A percentile compares a stretch with the other conserved stretches of the same genome.
Evolutionary conservation across 2,329 filamentous ascomycete genomes (phyloP).

Genomic region (Penicillium paneum): DNA sequence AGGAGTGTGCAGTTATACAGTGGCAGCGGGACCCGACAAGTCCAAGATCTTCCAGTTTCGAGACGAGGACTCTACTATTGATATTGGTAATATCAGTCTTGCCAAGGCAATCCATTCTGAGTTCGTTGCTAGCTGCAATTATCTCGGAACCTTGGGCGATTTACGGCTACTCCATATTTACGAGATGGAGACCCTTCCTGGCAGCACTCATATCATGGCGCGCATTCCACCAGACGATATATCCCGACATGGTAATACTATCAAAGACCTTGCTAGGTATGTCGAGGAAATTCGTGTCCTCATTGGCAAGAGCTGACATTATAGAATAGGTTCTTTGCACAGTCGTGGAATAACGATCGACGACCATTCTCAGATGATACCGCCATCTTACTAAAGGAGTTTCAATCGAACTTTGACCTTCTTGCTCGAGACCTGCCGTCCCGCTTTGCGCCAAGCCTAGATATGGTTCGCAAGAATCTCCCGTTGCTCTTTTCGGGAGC

Average conservation of each 20-base stretch:
- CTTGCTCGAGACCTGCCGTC: conserved; percentile 11
- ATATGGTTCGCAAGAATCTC: conserved; percentile 11
- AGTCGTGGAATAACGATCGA: conserved; percentile 17
- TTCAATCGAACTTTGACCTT: conserved; percentile 7
- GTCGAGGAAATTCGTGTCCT: neutral
- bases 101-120: conserved; percentile 11
- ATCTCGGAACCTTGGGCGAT: conserved; percentile 11
- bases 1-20: conserved; percentile 14
- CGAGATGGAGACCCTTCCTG: conserved; percentile 17
- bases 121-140: conserved; percentile 17
- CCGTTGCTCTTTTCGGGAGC: conserved; percentile 9
- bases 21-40: conserved; percentile 9
- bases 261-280: conserved; percentile 19
- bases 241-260: conserved; percentile 9
- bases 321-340: conserved; percentile 15
- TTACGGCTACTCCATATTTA: conserved; percentile 16
- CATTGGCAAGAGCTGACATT: conserved; percentile 7
- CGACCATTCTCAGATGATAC: conserved; percentile 1
- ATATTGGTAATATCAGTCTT: conserved; percentile 4
- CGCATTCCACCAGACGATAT: conserved; percentile 9
- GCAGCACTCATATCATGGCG: conserved; percentile 15
- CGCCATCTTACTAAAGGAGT: conserved; percentile 4
- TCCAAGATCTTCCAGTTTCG: conserved; percentile 14
- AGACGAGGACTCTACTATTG: conserved; percentile 8
- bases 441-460: conserved; percentile 9